Conservation (phyloP, 2,329 filamentous ascomycete genomes). For the Talaromyces albobiverticillius region DNA sequence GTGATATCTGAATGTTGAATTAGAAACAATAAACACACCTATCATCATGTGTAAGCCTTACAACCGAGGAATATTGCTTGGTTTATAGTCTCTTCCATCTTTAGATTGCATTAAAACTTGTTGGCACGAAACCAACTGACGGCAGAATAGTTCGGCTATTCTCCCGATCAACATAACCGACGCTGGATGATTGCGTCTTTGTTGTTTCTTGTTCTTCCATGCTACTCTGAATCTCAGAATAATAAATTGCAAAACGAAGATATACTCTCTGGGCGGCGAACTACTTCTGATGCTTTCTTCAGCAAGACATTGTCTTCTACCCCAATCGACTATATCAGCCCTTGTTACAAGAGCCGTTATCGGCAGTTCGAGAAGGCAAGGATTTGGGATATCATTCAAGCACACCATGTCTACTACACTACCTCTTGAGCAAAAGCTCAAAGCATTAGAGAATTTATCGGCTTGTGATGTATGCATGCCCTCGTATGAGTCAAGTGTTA, state of each 20-base stretch:
- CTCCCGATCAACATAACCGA: not conserved
- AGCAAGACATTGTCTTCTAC: not conserved
- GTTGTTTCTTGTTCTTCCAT: not conserved
- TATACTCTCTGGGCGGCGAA: not conserved
- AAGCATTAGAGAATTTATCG: constrained; percentile 9
- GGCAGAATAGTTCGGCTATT: not conserved
- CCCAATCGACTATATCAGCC: not conserved
- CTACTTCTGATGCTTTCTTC: not conserved
- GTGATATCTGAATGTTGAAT: no score
- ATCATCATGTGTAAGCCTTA: not conserved
- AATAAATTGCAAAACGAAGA: not conserved
- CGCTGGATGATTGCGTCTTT: not conserved
- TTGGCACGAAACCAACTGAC: not conserved
- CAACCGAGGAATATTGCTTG: not conserved
- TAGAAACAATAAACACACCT: no score
- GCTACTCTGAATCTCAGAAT: not conserved
- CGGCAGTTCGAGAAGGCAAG: not conserved
- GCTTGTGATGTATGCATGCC: constrained; percentile 15
- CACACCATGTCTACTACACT: constrained; percentile 11
- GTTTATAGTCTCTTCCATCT: not conserved
- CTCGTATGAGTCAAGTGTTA: not conserved
- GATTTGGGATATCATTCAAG: not conserved
- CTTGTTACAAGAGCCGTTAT: not conserved
- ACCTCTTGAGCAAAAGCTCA: constrained; percentile 12
- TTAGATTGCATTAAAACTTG: not conserved